Conservation (phyloP, 2,329 filamentous ascomycete species). For the Kalaharituber pfeilii region DNA sequence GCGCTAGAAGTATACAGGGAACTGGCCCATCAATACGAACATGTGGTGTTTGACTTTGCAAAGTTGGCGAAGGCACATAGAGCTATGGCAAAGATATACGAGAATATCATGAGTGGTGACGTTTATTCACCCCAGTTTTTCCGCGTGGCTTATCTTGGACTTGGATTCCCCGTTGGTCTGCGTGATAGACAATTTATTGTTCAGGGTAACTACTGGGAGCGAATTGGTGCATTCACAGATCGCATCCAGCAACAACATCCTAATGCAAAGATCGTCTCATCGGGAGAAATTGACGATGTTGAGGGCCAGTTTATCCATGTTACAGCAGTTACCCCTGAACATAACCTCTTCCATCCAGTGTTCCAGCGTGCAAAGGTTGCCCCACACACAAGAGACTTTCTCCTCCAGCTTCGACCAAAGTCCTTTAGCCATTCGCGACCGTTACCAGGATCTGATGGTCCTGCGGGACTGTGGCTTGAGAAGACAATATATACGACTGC, state of each 20-base stretch:
- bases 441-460: conserved; percentile 42
- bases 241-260: conserved; percentile 85
- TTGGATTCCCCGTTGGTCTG: conserved; percentile 65
- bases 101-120: conserved; percentile 68
- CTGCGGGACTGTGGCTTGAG: conserved; percentile 35
- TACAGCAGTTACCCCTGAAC: conserved; percentile 62
- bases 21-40: conserved; percentile 78
- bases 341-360: conserved; percentile 63
- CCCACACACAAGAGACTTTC: conserved; percentile 68
- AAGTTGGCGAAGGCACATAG: conserved; percentile 80
- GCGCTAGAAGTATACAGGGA: conserved; percentile 79
- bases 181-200: conserved; percentile 88
- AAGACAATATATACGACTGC: conserved; percentile 71
- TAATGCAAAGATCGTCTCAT: conserved; percentile 59
- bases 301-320: conserved; percentile 85
- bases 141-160: conserved; percentile 72
- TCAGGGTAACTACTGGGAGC: conserved; percentile 61
- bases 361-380: conserved; percentile 78
- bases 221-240: conserved; percentile 67
- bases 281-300: conserved; percentile 53
- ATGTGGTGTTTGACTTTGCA: conserved; percentile 72
- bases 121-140: conserved; percentile 71
- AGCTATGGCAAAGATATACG: conserved; percentile 83
- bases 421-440: conserved; percentile 26
- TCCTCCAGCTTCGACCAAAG: conserved; percentile 33